Evolutionary conservation across 2,329 filamentous ascomycete species (phyloP).

Genomic region (Aspergillus niger): DNA sequence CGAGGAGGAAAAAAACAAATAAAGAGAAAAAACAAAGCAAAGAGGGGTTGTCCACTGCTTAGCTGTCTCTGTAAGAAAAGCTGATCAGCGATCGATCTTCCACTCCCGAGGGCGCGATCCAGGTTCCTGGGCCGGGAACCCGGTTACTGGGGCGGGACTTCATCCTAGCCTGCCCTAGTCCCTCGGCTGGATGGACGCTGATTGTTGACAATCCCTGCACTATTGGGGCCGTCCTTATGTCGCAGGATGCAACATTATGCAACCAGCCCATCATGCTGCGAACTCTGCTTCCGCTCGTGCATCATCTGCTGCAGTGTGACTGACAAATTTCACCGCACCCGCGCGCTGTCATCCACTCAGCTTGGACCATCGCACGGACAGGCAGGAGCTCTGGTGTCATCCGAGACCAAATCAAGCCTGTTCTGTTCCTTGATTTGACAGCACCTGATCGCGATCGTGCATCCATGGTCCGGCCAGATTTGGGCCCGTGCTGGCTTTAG

Average conservation of each 20-base stretch:
- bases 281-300: constrained; percentile 9
- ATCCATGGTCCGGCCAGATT: not conserved
- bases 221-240: not conserved
- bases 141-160: constrained; percentile 3
- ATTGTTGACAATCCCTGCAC: not conserved
- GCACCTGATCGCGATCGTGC: not conserved
- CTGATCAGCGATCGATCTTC: constrained; percentile 9
- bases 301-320: constrained; percentile 7
- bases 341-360: not conserved
- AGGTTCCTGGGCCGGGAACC: constrained; percentile 10
- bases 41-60: not conserved
- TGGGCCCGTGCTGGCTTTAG: constrained; percentile 3
- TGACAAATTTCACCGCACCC: not conserved
- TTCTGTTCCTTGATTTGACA: not conserved
- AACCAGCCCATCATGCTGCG: constrained; percentile 6
- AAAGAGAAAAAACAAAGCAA: not conserved
- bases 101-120: not conserved
- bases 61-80: not conserved
- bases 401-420: not conserved
- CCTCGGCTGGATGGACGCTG: not conserved
- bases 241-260: not conserved
- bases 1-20: not conserved
- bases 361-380: not conserved
- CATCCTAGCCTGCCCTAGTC: not conserved
- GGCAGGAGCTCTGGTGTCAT: not conserved